Evolutionary conservation across 176 grass and related monocot genomes (phyloP), one percentile per base, ranked within the genome.

Genomic region (Triticum turgidum): DNA sequence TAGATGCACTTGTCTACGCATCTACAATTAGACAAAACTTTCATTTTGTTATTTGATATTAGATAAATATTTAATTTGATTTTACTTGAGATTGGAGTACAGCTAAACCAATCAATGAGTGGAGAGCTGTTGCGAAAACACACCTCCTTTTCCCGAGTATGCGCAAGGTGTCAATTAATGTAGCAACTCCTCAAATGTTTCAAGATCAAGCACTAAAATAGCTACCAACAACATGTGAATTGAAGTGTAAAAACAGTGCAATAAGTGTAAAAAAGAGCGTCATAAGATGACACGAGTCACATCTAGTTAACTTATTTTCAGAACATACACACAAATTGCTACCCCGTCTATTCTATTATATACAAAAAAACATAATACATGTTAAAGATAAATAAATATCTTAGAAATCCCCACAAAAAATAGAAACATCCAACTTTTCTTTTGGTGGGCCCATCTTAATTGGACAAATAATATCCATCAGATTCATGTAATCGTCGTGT

Each of bases 271-370:
- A 84, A 51, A 80, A 30, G 72, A 44, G 61, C 9, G 9, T 32
- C 47, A 21, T 64, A n/a, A 77, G 81, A 70, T 77, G 29, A 62
- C 30, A n/a, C 21, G 64, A 76, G 68, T 76, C 51, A 76, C 51
- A 66, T 29, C 61, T 84, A 80, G 73, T 73, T 70, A 13, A 67
- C 87, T 38, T 20, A 35, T 77, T 56, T 83, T 35, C 25, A 32
- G 80, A 78, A 69, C 89, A 54, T 84, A 88, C 81, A 91, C 10
- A 82, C 61, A 75, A 69, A 80, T 84, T 69, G 49, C 6, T 25
- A 33, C 80, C 85, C 56, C 78, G 87, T 94, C 91, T 91, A 94
- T 47, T 47, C 45, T 47, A 47, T 47, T 47, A 47, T 47, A 47
- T 13, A 47, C 4, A 11, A 47, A 47, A 13, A 47, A 47, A 9